A percentile compares a stretch with the other conserved stretches of the same genome.
phyloP scores from a whole-genome alignment of 257 asterid genomes.

The Forsythia viridissima region DNA sequence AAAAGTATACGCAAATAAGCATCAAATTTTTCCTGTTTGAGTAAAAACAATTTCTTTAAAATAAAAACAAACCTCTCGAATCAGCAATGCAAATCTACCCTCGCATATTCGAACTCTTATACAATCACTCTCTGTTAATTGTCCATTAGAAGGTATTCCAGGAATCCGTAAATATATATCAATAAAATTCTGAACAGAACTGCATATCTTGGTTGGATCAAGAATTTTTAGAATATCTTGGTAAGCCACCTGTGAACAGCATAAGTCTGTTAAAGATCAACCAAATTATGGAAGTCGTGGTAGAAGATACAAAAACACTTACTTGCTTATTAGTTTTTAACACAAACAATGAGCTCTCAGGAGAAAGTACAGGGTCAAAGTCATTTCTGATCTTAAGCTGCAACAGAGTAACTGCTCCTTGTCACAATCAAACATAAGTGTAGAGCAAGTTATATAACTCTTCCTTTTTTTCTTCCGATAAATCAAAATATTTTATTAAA shows the following conservation, averaged over 20 bases:
- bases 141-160: constrained; percentile 81
- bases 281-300: constrained; percentile 13
- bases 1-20: constrained; percentile 9
- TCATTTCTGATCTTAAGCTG: constrained; percentile 99
- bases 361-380: constrained; percentile 98
- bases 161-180: constrained; percentile 81
- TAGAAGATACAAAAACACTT: constrained; percentile 34
- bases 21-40: not conserved
- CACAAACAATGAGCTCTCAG: constrained; percentile 95
- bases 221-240: constrained; percentile 87
- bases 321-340: constrained; percentile 90
- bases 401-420: constrained; percentile 31
- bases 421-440: constrained; percentile 24
- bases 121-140: constrained; percentile 83
- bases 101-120: constrained; percentile 95
- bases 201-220: constrained; percentile 87
- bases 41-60: not conserved
- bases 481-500: constrained; percentile 5
- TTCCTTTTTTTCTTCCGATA: not conserved
- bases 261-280: constrained; percentile 26
- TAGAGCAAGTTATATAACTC: not conserved
- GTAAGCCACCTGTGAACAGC: constrained; percentile 73
- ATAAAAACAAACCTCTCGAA: constrained; percentile 80
- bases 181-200: constrained; percentile 91
- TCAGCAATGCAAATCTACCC: constrained; percentile 92